Evolutionary conservation across 2,329 filamentous ascomycete genomes (phyloP).

Genomic region (Colletotrichum noveboracense): DNA sequence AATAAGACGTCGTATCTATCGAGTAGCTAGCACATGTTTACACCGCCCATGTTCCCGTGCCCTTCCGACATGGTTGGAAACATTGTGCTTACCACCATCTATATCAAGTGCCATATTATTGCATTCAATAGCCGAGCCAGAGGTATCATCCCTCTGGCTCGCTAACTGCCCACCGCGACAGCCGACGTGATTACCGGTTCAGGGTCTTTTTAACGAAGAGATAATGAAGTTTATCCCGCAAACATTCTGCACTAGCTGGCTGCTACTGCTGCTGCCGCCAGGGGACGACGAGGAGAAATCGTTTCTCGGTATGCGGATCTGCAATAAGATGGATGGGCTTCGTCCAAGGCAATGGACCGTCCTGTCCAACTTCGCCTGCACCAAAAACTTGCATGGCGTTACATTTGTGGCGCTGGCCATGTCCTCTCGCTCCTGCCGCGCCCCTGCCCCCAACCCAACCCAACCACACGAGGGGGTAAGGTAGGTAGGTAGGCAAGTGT

Average conservation of each 20-base stretch:
- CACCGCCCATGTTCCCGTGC: background rate
- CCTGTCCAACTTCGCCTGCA: conserved; percentile 1
- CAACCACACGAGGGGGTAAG: background rate
- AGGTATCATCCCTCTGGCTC: background rate
- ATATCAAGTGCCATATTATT: background rate
- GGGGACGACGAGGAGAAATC: background rate
- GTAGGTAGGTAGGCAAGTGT: background rate
- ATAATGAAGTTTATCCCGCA: background rate
- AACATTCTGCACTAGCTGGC: background rate
- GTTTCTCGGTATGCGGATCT: background rate
- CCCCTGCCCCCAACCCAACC: background rate
- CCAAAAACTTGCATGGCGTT: conserved; percentile 5
- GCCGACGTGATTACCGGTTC: conserved; percentile 1
- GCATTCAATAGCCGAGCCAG: conserved; percentile 1
- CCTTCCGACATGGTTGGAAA: background rate
- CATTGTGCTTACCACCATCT: background rate
- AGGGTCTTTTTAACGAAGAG: background rate
- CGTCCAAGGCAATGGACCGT: background rate
- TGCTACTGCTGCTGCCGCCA: background rate
- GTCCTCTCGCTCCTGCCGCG: background rate
- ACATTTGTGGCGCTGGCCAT: background rate
- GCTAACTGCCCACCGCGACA: background rate
- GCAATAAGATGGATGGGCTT: background rate
- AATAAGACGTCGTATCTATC: background rate
- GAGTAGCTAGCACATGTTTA: background rate